A percentile compares a stretch with the other conserved stretches of the same genome.
Conservation (phyloP, 768 basidiomycete species). For the Pleurotus eryngii region DNA sequence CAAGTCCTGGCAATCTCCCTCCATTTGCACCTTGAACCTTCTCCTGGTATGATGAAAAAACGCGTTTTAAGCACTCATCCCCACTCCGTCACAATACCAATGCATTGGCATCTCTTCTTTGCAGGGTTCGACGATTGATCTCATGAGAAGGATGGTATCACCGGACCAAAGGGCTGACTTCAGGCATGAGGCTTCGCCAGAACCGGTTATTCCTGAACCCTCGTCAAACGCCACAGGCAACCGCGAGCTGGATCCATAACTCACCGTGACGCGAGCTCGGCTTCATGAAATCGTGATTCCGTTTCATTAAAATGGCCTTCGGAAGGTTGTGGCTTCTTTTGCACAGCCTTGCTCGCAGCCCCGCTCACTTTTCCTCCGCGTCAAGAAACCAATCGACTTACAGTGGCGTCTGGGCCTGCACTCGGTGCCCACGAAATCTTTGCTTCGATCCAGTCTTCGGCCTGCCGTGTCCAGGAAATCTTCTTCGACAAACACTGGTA, state of each 20-base stretch:
- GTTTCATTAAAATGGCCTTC: background rate
- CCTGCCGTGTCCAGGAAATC: background rate
- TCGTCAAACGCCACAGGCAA: background rate
- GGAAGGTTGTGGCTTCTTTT: slow-evolving; percentile 2
- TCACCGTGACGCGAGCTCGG: background rate
- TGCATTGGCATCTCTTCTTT: too few relatives aligned
- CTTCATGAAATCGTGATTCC: background rate
- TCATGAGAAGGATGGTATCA: too few relatives aligned
- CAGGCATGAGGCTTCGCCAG: too few relatives aligned
- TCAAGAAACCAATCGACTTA: background rate
- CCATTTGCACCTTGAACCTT: too few relatives aligned
- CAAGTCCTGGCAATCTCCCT: too few relatives aligned
- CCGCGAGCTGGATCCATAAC: background rate
- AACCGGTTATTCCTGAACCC: too few relatives aligned
- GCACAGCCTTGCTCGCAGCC: background rate
- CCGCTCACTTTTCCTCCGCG: slow-evolving; percentile 1
- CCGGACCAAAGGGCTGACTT: too few relatives aligned
- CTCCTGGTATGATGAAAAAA: too few relatives aligned
- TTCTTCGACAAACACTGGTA: background rate
- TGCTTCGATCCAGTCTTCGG: background rate
- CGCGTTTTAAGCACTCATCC: too few relatives aligned
- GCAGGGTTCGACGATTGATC: too few relatives aligned
- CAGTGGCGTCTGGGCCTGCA: background rate
- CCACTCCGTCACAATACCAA: too few relatives aligned
- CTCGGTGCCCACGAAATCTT: background rate